Conservation (phyloP, 805 yeast species). For the Myxozyma mucilagina region DNA sequence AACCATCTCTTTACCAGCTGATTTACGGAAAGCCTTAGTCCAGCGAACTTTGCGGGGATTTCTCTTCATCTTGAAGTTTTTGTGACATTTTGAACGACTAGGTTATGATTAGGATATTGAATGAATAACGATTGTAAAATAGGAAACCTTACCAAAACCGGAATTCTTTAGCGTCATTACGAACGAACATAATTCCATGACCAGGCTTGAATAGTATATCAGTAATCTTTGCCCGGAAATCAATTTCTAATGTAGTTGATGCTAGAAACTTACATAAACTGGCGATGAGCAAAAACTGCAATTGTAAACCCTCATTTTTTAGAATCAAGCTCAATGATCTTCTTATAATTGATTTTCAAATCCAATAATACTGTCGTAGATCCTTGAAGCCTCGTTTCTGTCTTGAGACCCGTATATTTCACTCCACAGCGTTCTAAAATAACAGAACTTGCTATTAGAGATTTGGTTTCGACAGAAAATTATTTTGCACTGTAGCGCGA, state of each 20-base stretch:
- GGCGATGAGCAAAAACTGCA: constrained; percentile 99
- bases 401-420: too few relatives aligned
- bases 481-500: neutral
- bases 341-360: neutral
- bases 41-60: constrained; percentile 90
- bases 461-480: neutral
- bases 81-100: constrained; percentile 91
- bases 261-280: constrained; percentile 54
- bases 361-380: neutral
- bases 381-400: too few relatives aligned
- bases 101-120: neutral
- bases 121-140: neutral
- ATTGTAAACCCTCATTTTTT: constrained; percentile 74
- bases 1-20: constrained; percentile 98
- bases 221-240: neutral
- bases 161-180: constrained; percentile 97
- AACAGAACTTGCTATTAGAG: too few relatives aligned
- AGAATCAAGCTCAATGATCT: neutral
- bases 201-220: constrained; percentile 32
- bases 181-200: constrained; percentile 89
- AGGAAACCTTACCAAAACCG: constrained; percentile 63
- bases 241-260: neutral
- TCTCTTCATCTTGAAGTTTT: constrained; percentile 95
- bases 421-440: too few relatives aligned
- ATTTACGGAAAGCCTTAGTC: constrained; percentile 99